Evolutionary conservation across 2,329 filamentous ascomycete species (phyloP).

Genomic region (Dendrostoma leiphaemia): DNA sequence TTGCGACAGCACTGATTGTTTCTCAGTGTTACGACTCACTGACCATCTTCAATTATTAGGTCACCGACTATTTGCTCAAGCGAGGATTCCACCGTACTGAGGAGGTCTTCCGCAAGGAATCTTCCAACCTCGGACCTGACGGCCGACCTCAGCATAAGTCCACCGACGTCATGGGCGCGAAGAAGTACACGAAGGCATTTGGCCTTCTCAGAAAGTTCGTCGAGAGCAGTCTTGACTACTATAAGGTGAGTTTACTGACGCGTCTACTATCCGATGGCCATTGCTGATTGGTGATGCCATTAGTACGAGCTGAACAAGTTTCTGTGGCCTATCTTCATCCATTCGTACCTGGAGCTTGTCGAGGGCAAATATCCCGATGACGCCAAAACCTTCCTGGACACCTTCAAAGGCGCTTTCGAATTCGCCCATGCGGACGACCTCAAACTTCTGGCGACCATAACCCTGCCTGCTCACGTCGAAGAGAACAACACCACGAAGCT

Average conservation of each 20-base stretch:
- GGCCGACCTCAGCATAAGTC: conserved; percentile 68
- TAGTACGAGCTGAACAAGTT: conserved; percentile 84
- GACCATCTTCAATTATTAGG: conserved; percentile 34
- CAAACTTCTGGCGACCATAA: conserved; percentile 69
- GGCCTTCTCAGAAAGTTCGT: conserved; percentile 77
- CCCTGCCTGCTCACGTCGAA: conserved; percentile 72
- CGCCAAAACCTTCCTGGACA: conserved; percentile 69
- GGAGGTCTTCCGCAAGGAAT: conserved; percentile 88
- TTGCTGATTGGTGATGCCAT: conserved; percentile 19
- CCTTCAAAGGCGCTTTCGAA: conserved; percentile 68
- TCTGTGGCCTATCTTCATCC: conserved; percentile 91
- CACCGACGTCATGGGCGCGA: conserved; percentile 68
- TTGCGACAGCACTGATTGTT: neutral
- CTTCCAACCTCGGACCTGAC: conserved; percentile 76
- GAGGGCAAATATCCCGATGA: conserved; percentile 69
- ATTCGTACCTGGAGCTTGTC: conserved; percentile 83
- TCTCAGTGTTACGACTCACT: neutral
- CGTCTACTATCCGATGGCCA: neutral
- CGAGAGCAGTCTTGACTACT: conserved; percentile 88
- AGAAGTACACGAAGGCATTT: conserved; percentile 76
- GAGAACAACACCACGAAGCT: conserved; percentile 76
- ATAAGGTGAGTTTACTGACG: conserved; percentile 62
- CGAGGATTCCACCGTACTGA: conserved; percentile 93
- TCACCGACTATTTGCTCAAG: conserved; percentile 94
- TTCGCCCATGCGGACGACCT: conserved; percentile 79